Base-by-base conservation (phyloP, 1,139 yeast genomes). In the Saccharomyces hybrid region DNA sequence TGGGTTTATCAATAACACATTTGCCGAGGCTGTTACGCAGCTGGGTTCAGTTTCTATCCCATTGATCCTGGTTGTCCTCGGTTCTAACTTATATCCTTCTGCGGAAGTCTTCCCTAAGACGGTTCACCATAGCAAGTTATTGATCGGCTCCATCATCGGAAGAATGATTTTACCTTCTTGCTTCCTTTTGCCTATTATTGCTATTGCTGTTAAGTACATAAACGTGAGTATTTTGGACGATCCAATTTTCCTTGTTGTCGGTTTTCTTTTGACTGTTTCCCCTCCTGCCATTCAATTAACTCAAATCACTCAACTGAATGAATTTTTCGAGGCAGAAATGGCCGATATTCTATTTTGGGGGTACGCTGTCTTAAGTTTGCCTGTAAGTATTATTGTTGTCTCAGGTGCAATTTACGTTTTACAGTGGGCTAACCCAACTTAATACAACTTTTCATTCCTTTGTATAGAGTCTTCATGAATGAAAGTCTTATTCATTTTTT, bases 1-100 rank as follows among this genome's bases (percentile, higher is more conserved):
- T 56, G 85, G 88, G 1, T 90, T 93, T 66, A 69, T 89, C 30
- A 84, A 86, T 64, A 83, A 85, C 61, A 91, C 98, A 0, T 66
- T 91, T 50, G 81, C 96, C 1, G 78, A 80, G 52, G 86, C 97
- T 0, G 79, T 91, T 52, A 78, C 75, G 42, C 95, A 89, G 69
- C 74, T 91, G 58, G 97, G 97, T 3, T 77, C 84, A 4, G 95
- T 91, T 20, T 93, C 98, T 2, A 88, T 90, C 61, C 99, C 99
- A 0, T 76, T 86, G 61, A 85, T 85, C 58, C 75, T 86, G 62
- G 81, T 86, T 54, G 88, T 86, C 9, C 64, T 86, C 60, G 95
- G 95, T 6, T 82, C 90, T n/a, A 86, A 86, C 64, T 74, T 86
- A 58, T 81, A 81, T 57, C 91, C 91, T 5, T 77, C 86, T 0